These are phyloP conservation scores for Nicotiana tabacum DNA, from an alignment of 257 asterid species.

Conservation along the genomic window DNA sequence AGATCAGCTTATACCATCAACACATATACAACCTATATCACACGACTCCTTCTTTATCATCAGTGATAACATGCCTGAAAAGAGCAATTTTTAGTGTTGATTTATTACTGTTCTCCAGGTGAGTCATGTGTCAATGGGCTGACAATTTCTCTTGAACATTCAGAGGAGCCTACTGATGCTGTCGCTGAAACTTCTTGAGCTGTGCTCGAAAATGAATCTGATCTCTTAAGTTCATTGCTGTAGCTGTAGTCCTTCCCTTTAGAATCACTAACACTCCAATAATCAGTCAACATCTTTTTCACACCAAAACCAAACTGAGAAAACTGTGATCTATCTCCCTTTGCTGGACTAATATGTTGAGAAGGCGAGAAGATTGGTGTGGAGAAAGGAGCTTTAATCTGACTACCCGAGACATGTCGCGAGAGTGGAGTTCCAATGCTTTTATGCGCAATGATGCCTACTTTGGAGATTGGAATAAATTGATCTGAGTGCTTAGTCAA, in stretches of 20 bases:
- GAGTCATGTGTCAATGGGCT: conserved; percentile 2
- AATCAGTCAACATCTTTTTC: conserved; percentile 64
- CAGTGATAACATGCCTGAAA: background rate
- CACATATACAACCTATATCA: background rate
- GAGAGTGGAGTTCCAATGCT: conserved; percentile 27
- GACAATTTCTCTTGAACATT: background rate
- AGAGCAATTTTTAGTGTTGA: background rate
- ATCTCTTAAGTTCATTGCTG: conserved; percentile 22
- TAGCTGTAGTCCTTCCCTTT: conserved; percentile 33
- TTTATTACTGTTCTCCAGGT: background rate
- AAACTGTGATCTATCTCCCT: conserved; percentile 2
- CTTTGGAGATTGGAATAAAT: conserved; percentile 25
- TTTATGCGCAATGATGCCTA: conserved; percentile 29
- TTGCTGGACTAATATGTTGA: conserved; percentile 14
- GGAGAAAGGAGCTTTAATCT: background rate
- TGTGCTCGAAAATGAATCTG: conserved; percentile 35
- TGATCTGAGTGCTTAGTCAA: conserved; percentile 68
- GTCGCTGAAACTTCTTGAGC: conserved; percentile 36
- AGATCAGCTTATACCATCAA: background rate
- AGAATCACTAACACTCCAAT: conserved; percentile 41
- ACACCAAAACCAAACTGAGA: conserved; percentile 38
- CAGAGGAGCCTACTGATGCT: background rate
- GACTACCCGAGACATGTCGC: background rate
- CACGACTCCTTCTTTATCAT: background rate
- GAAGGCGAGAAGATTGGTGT: conserved; percentile 34